Evolutionary conservation across 2,329 filamentous ascomycete species (phyloP), one percentile per base, ranked within the genome.

Genomic region (Escovopsis sp.): DNA sequence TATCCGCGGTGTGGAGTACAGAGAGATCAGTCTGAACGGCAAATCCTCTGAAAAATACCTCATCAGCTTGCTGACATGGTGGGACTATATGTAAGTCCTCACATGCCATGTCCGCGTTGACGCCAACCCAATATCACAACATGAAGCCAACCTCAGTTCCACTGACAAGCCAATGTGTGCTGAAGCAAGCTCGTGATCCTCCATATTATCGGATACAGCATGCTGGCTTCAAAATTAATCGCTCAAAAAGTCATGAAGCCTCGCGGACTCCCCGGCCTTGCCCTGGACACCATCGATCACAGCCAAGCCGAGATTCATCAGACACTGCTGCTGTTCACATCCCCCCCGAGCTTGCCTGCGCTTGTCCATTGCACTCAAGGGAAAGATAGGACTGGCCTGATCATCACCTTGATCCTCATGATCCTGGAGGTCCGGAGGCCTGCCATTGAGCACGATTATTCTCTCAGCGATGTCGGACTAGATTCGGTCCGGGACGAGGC

Each of bases 311-410:
- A 85, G 54, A 70, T 86, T 15, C 68, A 67, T 23, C 46, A 59
- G 40, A 52, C 53, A 6, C 48, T 65, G 33, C 49, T 47, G 8
- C 44, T 61, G 1, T 62, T 60, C 41, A 48, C 56, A 5, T 42
- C 43, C 7, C 23, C 47, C 3, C 51, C 58, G 0, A 68, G 67
- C 12, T 76, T 78, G 48, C 85, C 86, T 0, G 60, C 79, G 1
- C 56, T 94, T 7, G 64, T 91, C 3, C 85, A 94, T 59, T 94
- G 87, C 59, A 91, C 86, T 1, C 85, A 93, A 54, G 87, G 87
- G 45, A 94, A 94, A 57, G 87, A 94, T 55, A 74, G 87, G 2
- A 65, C 63, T 43, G 87, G 87, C 0, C 64, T 94, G 11, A 67
- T 84, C 10, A 67, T 85, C 5, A 65, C 82, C 35, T 64, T 94